Conservation (phyloP, 108 stramenopile species). For the Nitzschia sp. region DNA sequence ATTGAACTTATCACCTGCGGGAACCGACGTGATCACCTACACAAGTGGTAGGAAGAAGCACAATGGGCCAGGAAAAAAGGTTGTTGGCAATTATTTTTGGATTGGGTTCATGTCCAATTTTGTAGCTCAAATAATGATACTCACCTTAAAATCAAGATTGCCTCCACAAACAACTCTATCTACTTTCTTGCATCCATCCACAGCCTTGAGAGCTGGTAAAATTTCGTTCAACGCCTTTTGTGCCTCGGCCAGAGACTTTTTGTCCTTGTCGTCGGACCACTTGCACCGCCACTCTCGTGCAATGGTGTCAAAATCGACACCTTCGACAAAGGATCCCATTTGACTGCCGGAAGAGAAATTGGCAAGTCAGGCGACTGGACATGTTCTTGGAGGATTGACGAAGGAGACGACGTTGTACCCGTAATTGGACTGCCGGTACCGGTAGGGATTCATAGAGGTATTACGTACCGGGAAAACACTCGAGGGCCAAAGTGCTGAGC, state of each 20-base stretch:
- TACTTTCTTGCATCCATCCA: conserved; percentile 57
- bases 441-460: too few species aligned
- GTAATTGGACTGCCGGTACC: neutral
- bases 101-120: neutral
- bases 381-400: neutral
- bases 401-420: neutral
- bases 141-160: conserved; percentile 60
- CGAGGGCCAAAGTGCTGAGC: neutral
- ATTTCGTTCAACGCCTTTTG: conserved; percentile 59
- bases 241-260: conserved; percentile 60
- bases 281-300: conserved; percentile 85
- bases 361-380: neutral
- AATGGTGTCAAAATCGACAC: conserved; percentile 74
- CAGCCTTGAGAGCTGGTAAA: conserved; percentile 52
- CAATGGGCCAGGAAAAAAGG: too few species aligned
- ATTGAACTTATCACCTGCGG: conserved; percentile 45
- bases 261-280: conserved; percentile 59
- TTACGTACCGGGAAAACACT: conserved; percentile 7
- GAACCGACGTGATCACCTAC: conserved; percentile 25
- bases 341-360: conserved; percentile 4
- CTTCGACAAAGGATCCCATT: conserved; percentile 56
- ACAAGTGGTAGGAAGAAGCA: neutral
- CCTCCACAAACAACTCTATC: conserved; percentile 84
- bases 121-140: neutral
- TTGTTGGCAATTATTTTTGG: too few species aligned